These are phyloP conservation scores for Quercus tomentella DNA, from an alignment of 331 rosid genomes.

Conservation along the genomic window DNA sequence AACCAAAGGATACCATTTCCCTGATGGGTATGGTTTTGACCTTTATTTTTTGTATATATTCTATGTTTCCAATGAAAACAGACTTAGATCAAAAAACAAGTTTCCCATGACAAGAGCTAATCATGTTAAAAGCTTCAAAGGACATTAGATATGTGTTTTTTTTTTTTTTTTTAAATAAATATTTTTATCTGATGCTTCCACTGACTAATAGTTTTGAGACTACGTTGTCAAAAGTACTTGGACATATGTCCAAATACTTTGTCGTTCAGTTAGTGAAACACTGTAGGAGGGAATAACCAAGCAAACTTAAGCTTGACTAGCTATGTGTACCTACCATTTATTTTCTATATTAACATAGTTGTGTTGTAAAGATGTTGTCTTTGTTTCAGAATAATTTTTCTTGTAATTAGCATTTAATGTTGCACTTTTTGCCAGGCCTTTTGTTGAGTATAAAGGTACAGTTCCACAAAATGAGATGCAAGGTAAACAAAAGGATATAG, in stretches of 20 bases:
- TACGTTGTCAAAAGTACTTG: background rate
- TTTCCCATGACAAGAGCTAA: too few species aligned
- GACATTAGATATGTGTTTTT: too few species aligned
- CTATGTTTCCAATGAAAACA: too few species aligned
- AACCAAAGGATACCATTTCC: conserved; percentile 72
- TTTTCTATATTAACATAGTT: background rate
- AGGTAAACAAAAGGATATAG: conserved; percentile 55
- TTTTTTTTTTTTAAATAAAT: too few species aligned
- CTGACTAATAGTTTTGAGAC: background rate
- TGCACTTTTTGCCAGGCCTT: conserved; percentile 50
- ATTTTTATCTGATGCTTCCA: background rate
- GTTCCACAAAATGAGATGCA: conserved; percentile 51
- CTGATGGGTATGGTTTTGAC: conserved; percentile 54
- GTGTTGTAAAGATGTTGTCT: conserved; percentile 1
- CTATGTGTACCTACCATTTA: conserved; percentile 7
- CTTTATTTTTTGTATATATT: background rate
- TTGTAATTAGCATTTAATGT: background rate
- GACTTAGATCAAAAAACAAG: too few species aligned
- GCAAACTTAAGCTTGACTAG: background rate
- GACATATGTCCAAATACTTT: conserved; percentile 1
- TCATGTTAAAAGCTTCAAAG: too few species aligned
- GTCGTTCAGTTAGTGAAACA: background rate
- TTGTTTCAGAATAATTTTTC: background rate
- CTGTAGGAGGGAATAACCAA: background rate
- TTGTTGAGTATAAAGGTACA: conserved; percentile 72